Conservation (phyloP, 345 rosid genomes). For the Camelina sativa region DNA sequence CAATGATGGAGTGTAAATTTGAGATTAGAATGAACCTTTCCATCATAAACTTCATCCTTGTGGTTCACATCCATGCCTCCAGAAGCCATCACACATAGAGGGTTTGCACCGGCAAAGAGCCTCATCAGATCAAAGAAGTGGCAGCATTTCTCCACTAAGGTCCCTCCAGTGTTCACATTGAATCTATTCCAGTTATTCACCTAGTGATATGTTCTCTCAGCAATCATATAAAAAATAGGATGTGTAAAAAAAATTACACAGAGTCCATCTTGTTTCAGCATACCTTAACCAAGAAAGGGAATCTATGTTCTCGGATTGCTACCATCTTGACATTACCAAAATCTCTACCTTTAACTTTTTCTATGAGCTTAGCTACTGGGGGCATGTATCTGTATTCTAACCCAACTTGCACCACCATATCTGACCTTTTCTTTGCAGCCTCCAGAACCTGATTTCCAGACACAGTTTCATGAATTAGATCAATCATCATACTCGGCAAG, state of each 20-base stretch:
- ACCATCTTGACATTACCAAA: constrained; percentile 88
- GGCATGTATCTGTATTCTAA: constrained; percentile 95
- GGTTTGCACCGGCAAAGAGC: constrained; percentile 83
- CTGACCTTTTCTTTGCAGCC: constrained; percentile 77
- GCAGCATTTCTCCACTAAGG: constrained; percentile 97
- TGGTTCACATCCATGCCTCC: constrained; percentile 92
- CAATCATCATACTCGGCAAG: neutral
- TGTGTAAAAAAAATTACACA: constrained; percentile 12
- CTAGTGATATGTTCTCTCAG: constrained; percentile 44
- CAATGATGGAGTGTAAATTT: neutral
- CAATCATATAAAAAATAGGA: constrained; percentile 18
- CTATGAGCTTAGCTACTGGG: constrained; percentile 86
- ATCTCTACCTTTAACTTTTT: constrained; percentile 67
- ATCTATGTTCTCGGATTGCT: constrained; percentile 86
- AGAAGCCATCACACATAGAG: constrained; percentile 91
- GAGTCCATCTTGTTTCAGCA: constrained; percentile 48
- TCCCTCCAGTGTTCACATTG: constrained; percentile 88
- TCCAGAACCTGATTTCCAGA: constrained; percentile 61
- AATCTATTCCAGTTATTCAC: constrained; percentile 95
- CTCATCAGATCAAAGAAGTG: constrained; percentile 97
- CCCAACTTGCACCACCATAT: constrained; percentile 91
- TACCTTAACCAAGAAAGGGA: constrained; percentile 98
- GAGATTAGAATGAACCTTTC: constrained; percentile 59
- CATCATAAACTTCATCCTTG: constrained; percentile 87
- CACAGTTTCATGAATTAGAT: neutral